Percentiles rank a stretch among this genome's conserved stretches.
phyloP scores from a whole-genome alignment of 2,329 filamentous ascomycete species.

The Gnomoniopsis sp. region DNA sequence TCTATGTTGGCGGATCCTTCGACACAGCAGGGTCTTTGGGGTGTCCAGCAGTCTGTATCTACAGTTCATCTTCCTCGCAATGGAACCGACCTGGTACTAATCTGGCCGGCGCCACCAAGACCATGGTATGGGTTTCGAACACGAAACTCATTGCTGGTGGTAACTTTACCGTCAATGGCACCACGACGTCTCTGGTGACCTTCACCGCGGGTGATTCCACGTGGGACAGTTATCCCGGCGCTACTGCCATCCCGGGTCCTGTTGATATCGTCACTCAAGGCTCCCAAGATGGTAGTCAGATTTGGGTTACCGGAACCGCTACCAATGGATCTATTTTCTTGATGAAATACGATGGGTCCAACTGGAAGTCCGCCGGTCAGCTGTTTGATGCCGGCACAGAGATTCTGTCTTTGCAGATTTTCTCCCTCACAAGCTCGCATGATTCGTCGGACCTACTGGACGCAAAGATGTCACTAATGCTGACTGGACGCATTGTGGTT shows the following conservation, averaged over 20 bases:
- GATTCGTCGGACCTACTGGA: slow-evolving; percentile 60
- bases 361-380: slow-evolving; percentile 64
- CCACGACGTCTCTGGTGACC: slow-evolving; percentile 63
- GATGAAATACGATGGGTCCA: slow-evolving; percentile 74
- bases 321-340: slow-evolving; percentile 70
- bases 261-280: slow-evolving; percentile 74
- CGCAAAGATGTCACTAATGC: slow-evolving; percentile 67
- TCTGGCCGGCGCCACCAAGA: slow-evolving; percentile 66
- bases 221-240: slow-evolving; percentile 64
- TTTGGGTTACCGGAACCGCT: slow-evolving; percentile 79
- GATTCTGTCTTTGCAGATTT: slow-evolving; percentile 78
- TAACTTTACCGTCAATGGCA: slow-evolving; percentile 66
- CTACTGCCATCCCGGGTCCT: slow-evolving; percentile 70
- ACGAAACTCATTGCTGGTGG: slow-evolving; percentile 75
- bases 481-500: slow-evolving; percentile 80
- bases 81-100: slow-evolving; percentile 78
- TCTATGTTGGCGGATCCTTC: slow-evolving; percentile 87
- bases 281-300: slow-evolving; percentile 65
- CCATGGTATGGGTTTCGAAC: slow-evolving; percentile 72
- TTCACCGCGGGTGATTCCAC: slow-evolving; percentile 66
- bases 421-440: slow-evolving; percentile 69
- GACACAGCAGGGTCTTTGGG: slow-evolving; percentile 76
- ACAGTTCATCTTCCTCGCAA: slow-evolving; percentile 64
- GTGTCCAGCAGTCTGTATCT: slow-evolving; percentile 80
- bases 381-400: slow-evolving; percentile 62